Evolutionary conservation across 345 rosid genomes (phyloP).

Genomic region (Sisymbrium irio): DNA sequence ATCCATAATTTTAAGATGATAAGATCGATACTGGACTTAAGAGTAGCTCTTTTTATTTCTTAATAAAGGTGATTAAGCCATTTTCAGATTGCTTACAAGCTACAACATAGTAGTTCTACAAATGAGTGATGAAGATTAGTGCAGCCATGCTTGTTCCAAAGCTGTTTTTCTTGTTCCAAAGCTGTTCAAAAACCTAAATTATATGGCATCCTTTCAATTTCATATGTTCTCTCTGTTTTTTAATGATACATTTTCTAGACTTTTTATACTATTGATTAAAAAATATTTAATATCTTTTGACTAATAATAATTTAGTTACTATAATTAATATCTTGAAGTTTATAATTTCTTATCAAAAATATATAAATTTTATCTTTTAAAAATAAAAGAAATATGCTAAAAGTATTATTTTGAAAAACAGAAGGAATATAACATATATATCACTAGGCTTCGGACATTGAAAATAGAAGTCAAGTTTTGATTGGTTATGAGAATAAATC

Average conservation of each 20-base stretch:
- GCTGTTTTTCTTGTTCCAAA: slow-evolving; percentile 3
- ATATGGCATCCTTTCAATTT: background rate
- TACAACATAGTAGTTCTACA: background rate
- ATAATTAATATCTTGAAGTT: too few relatives aligned
- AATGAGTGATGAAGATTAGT: background rate
- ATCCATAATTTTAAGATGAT: background rate
- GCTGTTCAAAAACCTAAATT: background rate
- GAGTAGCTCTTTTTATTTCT: background rate
- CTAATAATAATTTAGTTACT: too few relatives aligned
- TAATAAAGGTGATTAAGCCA: slow-evolving; percentile 13
- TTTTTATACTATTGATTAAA: too few relatives aligned
- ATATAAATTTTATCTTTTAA: too few relatives aligned
- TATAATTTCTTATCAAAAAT: too few relatives aligned
- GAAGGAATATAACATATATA: background rate
- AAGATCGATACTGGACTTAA: background rate
- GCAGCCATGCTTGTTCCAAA: slow-evolving; percentile 6
- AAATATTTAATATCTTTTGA: too few relatives aligned
- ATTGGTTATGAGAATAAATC: background rate
- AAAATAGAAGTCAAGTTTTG: background rate
- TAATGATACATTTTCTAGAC: too few relatives aligned
- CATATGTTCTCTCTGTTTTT: too few relatives aligned
- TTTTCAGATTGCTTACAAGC: background rate
- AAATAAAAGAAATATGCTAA: too few relatives aligned
- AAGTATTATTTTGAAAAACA: too few relatives aligned
- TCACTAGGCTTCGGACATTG: background rate